Conservation (phyloP, 1,139 yeast species). For the Pichia sp. region DNA sequence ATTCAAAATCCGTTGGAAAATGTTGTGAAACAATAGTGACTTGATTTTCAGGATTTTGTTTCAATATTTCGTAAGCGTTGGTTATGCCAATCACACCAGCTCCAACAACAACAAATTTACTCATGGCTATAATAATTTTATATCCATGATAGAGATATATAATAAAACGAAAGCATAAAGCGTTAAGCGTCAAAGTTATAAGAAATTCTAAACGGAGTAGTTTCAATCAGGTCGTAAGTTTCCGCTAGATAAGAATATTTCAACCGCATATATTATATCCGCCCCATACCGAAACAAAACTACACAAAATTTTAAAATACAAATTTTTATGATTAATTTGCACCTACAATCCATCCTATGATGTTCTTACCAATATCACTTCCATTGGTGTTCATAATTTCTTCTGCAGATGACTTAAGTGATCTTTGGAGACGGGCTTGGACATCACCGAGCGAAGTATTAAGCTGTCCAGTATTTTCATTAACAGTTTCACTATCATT, state of each 20-base stretch:
- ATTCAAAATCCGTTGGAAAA: constrained; percentile 50
- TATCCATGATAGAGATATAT: neutral
- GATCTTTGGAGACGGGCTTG: constrained; percentile 26
- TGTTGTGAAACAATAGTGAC: constrained; percentile 51
- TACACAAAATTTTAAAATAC: neutral
- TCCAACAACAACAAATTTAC: constrained; percentile 18
- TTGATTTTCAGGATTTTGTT: constrained; percentile 31
- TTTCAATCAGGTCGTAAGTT: neutral
- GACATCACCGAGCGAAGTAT: constrained; percentile 14
- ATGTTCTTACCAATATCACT: constrained; percentile 27
- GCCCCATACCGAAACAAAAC: neutral
- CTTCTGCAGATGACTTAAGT: constrained; percentile 23
- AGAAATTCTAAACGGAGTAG: neutral
- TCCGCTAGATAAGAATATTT: neutral
- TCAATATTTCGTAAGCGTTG: constrained; percentile 46
- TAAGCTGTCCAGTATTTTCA: neutral
- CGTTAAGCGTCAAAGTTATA: neutral
- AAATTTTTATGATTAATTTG: constrained; percentile 14
- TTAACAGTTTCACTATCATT: neutral
- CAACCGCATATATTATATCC: neutral
- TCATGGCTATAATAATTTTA: constrained; percentile 9
- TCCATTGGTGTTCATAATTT: constrained; percentile 18
- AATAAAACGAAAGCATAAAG: no score
- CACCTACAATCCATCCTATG: constrained; percentile 31
- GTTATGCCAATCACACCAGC: constrained; percentile 65